Evolutionary conservation across 192 early-diverging fungal species (phyloP).

Genomic region (Phlyctochytrium bullatum): DNA sequence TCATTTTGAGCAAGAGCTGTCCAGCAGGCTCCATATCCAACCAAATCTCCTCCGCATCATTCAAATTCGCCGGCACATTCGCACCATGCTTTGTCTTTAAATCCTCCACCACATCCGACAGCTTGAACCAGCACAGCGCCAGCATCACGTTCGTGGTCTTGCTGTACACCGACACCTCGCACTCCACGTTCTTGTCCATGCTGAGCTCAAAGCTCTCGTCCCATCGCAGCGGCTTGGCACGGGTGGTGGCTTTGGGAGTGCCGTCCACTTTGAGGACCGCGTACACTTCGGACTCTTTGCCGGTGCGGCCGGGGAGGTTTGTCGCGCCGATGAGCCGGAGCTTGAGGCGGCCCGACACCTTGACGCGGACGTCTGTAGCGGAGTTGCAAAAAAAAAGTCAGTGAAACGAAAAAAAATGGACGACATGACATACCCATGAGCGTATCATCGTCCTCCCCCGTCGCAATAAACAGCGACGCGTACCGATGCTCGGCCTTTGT

Average conservation of each 20-base stretch:
- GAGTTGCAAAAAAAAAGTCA: neutral
- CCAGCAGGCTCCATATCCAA: constrained; percentile 94
- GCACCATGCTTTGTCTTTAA: constrained; percentile 41
- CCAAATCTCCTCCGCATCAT: constrained; percentile 73
- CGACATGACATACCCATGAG: constrained; percentile 9
- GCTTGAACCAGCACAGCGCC: constrained; percentile 86
- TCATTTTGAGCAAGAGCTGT: constrained; percentile 78
- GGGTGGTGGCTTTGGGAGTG: constrained; percentile 56
- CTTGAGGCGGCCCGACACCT: constrained; percentile 39
- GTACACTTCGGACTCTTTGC: constrained; percentile 64
- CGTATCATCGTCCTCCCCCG: constrained; percentile 55
- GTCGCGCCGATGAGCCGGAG: constrained; percentile 38
- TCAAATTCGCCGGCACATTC: constrained; percentile 12
- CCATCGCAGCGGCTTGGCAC: constrained; percentile 68
- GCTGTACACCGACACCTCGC: constrained; percentile 82
- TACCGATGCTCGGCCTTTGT: constrained; percentile 74
- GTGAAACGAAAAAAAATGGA: constrained; percentile 4
- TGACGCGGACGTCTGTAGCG: constrained; percentile 31
- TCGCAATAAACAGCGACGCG: constrained; percentile 79
- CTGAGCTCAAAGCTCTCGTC: constrained; percentile 81
- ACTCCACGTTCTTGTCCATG: constrained; percentile 89
- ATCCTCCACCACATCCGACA: constrained; percentile 90
- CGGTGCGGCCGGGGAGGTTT: constrained; percentile 50
- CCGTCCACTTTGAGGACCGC: constrained; percentile 85
- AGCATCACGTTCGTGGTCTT: constrained; percentile 58